phyloP scores from a whole-genome alignment of 805 yeast species.

The Blastobotrys robertii region DNA sequence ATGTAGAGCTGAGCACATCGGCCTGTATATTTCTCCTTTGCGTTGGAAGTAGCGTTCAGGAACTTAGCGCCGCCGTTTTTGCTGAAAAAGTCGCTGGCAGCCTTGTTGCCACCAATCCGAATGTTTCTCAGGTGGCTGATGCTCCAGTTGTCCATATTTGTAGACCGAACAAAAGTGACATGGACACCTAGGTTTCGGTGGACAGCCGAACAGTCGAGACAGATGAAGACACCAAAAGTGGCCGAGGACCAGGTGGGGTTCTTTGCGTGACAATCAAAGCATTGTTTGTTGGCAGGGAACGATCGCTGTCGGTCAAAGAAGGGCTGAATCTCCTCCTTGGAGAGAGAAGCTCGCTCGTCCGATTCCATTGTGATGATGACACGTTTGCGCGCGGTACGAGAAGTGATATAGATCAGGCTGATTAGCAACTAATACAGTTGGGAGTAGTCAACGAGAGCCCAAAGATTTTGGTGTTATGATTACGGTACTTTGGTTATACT shows the following conservation, averaged over 20 bases:
- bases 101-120: conserved; percentile 88
- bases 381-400: neutral
- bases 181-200: conserved; percentile 96
- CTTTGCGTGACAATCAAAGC: conserved; percentile 90
- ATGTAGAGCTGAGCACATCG: conserved; percentile 72
- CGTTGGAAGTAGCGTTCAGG: conserved; percentile 48
- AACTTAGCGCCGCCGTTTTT: conserved; percentile 79
- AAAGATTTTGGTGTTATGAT: neutral
- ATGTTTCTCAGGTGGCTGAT: conserved; percentile 81
- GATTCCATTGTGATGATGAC: neutral
- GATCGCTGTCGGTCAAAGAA: conserved; percentile 56
- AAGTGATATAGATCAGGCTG: neutral
- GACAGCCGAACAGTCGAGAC: conserved; percentile 90
- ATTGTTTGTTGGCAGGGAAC: conserved; percentile 63
- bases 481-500: neutral
- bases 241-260: conserved; percentile 99
- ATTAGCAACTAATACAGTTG: neutral
- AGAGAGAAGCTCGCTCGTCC: conserved; percentile 20
- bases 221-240: conserved; percentile 86
- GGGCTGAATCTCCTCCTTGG: conserved; percentile 55
- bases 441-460: neutral
- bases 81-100: conserved; percentile 70
- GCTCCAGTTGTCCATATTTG: conserved; percentile 91
- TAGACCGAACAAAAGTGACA: conserved; percentile 86
- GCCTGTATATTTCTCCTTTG: conserved; percentile 71